Percentiles rank a stretch among this genome's conserved stretches.
Evolutionary conservation across 345 rosid species (phyloP).

Genomic region (Lumnitzera littorea): DNA sequence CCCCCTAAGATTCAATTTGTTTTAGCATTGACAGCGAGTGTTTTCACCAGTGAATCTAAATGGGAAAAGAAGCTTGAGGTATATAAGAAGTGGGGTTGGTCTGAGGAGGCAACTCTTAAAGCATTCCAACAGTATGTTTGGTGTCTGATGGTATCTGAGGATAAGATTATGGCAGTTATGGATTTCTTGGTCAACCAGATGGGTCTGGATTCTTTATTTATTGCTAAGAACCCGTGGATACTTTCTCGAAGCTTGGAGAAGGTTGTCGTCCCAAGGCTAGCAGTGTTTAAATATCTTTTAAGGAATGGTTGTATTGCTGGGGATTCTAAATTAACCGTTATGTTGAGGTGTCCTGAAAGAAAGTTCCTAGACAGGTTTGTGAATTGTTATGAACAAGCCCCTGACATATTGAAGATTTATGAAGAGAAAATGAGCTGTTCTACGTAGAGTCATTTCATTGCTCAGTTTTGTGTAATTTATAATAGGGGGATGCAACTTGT

Average conservation of each 20-base stretch:
- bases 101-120: slow-evolving; percentile 8
- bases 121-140: slow-evolving; percentile 17
- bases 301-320: slow-evolving; percentile 17
- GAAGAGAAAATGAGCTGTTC: slow-evolving; percentile 19
- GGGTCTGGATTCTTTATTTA: slow-evolving; percentile 11
- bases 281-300: slow-evolving; percentile 13
- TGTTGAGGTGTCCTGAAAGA: slow-evolving; percentile 7
- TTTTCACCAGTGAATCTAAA: slow-evolving; percentile 2
- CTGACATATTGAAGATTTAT: slow-evolving; percentile 15
- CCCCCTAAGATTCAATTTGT: slow-evolving; percentile 11
- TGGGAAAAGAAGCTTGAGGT: slow-evolving; percentile 14
- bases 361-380: slow-evolving; percentile 15
- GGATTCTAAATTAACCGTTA: too few species aligned
- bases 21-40: slow-evolving; percentile 1
- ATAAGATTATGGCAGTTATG: slow-evolving; percentile 16
- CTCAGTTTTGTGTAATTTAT: too few species aligned
- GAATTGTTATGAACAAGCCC: slow-evolving; percentile 5
- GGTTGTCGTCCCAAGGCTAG: slow-evolving; percentile 25
- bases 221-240: slow-evolving; percentile 5
- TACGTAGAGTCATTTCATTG: too few species aligned
- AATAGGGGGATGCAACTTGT: too few species aligned
- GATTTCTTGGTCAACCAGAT: slow-evolving; percentile 19
- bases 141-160: slow-evolving; percentile 16
- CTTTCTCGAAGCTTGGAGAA: slow-evolving; percentile 20
- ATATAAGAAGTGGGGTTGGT: slow-evolving; percentile 14